Evolutionary conservation across 371 early-diverging fungal species (phyloP), one percentile per base, ranked within the genome.

Genomic region (Mucor lusitanicus): DNA sequence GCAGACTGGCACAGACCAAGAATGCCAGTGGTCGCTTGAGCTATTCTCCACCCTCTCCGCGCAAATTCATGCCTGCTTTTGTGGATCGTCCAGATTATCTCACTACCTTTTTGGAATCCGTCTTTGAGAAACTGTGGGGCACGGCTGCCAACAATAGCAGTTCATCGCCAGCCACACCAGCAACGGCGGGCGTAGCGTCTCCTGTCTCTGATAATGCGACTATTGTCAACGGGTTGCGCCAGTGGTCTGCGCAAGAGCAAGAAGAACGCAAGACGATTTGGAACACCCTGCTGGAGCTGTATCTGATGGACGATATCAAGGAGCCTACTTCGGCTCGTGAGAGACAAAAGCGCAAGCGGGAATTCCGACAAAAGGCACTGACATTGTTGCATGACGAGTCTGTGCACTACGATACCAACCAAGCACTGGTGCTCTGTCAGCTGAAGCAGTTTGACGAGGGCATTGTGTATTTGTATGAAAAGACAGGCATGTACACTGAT

Each of bases 231-330:
- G 32, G 19, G 1, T 50, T 58, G 42, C 63, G 32, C 40, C 28
- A 7, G 6, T 61, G 37, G 65, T 80, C 77, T 17, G 15, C 62
- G 1, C 65, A 77, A 19, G 88, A 85, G 27, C 79, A 81, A 72
- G 89, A 90, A 28, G 88, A 88, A 39, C 85, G 83, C 28, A 86
- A 87, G 63, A 82, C 90, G 1, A 86, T 94, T 6, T 96, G 96
- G 92, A 92, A 93, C 67, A 95, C 96, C 0, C 77, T 98, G 28
- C 70, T 98, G 68, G 97, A 98, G 68, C 85, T 97, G n/a, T 94
- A 95, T 66, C 74, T 97, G 68, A 35, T 30, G 27, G 64, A 67
- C 5, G 25, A 58, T 3, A 44, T 42, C 12, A 67, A 59, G 21
- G 59, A 65, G 11, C 68, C 64, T 3, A 61, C 58, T 6, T 30